Percentiles rank a stretch among this genome's conserved stretches.
Evolutionary conservation across 1,139 yeast species (phyloP).

Genomic region (Suhomyces bribrorum): DNA sequence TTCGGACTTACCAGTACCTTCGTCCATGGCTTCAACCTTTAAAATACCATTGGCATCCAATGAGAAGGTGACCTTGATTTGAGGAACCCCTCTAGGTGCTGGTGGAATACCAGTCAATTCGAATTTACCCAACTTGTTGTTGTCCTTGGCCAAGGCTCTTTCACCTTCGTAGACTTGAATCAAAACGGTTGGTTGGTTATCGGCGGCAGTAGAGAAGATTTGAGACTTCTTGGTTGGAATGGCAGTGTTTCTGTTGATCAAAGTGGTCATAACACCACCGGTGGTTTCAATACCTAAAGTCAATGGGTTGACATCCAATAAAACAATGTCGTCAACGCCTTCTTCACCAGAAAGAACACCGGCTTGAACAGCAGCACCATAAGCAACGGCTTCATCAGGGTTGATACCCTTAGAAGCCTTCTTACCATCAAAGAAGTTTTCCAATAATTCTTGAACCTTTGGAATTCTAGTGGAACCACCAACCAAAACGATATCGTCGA

Average conservation of each 20-base stretch:
- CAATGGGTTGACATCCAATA: slow-evolving; percentile 51
- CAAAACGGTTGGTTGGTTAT: slow-evolving; percentile 50
- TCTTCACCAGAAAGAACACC: slow-evolving; percentile 86
- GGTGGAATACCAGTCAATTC: slow-evolving; percentile 52
- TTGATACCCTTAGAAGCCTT: slow-evolving; percentile 94
- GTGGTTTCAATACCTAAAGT: slow-evolving; percentile 53
- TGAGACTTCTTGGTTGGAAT: slow-evolving; percentile 52
- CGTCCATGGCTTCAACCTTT: slow-evolving; percentile 48
- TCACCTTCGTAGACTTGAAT: slow-evolving; percentile 52
- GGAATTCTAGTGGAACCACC: slow-evolving; percentile 99
- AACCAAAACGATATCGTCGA: slow-evolving; percentile 90
- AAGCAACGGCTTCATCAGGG: slow-evolving; percentile 75
- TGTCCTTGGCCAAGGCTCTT: slow-evolving; percentile 49
- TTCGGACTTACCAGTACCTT: slow-evolving; percentile 71
- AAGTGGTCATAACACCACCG: slow-evolving; percentile 52
- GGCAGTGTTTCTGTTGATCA: slow-evolving; percentile 50
- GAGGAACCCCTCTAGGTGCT: slow-evolving; percentile 53
- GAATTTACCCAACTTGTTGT: slow-evolving; percentile 47
- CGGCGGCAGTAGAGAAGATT: slow-evolving; percentile 50
- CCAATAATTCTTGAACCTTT: slow-evolving; percentile 89
- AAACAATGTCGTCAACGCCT: slow-evolving; percentile 50
- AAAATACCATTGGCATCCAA: slow-evolving; percentile 52
- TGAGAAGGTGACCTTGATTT: slow-evolving; percentile 49
- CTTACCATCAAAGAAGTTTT: slow-evolving; percentile 86
- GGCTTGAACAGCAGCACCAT: slow-evolving; percentile 73